Evolutionary conservation across 164 flowering plant species (phyloP).

Genomic region (Macadamia integrifolia): DNA sequence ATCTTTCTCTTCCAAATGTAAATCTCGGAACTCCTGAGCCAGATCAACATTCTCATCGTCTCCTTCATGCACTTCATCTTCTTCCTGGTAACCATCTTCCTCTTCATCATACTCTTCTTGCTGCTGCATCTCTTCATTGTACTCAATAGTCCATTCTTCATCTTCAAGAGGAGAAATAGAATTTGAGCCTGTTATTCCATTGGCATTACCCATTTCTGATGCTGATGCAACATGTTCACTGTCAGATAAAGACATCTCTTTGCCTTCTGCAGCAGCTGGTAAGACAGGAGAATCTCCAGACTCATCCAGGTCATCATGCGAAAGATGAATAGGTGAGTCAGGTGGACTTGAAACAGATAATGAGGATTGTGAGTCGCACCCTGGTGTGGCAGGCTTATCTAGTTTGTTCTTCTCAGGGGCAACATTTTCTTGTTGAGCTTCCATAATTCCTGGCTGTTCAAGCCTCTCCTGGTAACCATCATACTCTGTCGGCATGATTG

Average conservation of each 20-base stretch:
- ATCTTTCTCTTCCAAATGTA: constrained; percentile 52
- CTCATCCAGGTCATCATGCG: constrained; percentile 86
- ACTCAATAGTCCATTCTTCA: constrained; percentile 75
- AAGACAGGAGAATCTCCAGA: constrained; percentile 43
- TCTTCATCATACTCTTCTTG: constrained; percentile 96
- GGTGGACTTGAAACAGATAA: constrained; percentile 92
- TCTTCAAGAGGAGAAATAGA: constrained; percentile 49
- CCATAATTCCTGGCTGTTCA: constrained; percentile 31
- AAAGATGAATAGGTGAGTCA: constrained; percentile 78
- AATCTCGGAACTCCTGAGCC: constrained; percentile 45
- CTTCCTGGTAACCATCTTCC: constrained; percentile 72
- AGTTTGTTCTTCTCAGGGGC: constrained; percentile 24
- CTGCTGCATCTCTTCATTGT: constrained; percentile 54
- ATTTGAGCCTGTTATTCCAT: constrained; percentile 23
- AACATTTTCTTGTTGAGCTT: constrained; percentile 25
- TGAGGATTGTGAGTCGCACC: constrained; percentile 91
- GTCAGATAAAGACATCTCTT: constrained; percentile 28
- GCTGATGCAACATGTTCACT: constrained; percentile 26
- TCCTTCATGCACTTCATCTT: constrained; percentile 75
- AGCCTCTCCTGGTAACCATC: constrained; percentile 27
- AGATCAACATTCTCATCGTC: constrained; percentile 54
- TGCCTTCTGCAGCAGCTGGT: constrained; percentile 32
- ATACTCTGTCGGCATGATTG: constrained; percentile 29
- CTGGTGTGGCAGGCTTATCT: constrained; percentile 27
- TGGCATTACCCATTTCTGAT: constrained; percentile 24